Conservation (phyloP, 139 green algal species). For the Pleodorina starrii region DNA sequence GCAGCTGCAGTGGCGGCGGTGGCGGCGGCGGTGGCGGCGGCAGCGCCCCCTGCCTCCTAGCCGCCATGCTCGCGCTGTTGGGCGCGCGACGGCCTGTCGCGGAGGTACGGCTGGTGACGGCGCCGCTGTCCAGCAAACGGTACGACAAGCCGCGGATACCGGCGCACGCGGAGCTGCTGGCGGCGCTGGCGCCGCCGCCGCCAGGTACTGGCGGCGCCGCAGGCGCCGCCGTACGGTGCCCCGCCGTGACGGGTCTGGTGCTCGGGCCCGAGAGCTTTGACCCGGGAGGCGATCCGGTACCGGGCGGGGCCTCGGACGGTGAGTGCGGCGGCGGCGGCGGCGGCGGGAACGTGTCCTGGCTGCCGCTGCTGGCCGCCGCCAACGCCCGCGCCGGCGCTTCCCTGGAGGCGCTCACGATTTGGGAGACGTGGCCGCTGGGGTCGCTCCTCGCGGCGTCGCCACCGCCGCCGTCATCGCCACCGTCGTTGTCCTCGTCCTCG, state of each 20-base stretch:
- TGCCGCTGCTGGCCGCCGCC: neutral
- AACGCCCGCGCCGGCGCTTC: neutral
- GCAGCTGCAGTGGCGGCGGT: neutral
- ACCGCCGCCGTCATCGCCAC: no score
- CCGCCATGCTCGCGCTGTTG: neutral
- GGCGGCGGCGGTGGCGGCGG: neutral
- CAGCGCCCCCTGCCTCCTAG: neutral
- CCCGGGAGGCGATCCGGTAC: neutral
- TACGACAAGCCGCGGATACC: slow-evolving; percentile 46
- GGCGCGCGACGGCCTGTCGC: neutral
- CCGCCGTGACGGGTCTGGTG: slow-evolving; percentile 8
- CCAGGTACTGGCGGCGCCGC: no score
- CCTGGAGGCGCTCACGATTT: slow-evolving; percentile 16
- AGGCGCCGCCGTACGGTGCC: no score
- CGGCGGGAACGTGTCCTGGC: neutral
- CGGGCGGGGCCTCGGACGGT: neutral
- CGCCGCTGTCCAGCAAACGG: slow-evolving; percentile 24
- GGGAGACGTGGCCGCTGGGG: slow-evolving; percentile 40
- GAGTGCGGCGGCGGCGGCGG: no score
- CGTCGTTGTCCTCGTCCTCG: neutral
- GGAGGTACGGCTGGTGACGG: slow-evolving; percentile 35
- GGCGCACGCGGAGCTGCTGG: slow-evolving; percentile 13
- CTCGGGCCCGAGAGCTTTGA: slow-evolving; percentile 42
- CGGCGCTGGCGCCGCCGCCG: slow-evolving; percentile 20
- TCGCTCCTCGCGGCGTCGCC: neutral